Evolutionary conservation across 176 grass and related monocot species (phyloP).

Genomic region (Oryza officinalis): DNA sequence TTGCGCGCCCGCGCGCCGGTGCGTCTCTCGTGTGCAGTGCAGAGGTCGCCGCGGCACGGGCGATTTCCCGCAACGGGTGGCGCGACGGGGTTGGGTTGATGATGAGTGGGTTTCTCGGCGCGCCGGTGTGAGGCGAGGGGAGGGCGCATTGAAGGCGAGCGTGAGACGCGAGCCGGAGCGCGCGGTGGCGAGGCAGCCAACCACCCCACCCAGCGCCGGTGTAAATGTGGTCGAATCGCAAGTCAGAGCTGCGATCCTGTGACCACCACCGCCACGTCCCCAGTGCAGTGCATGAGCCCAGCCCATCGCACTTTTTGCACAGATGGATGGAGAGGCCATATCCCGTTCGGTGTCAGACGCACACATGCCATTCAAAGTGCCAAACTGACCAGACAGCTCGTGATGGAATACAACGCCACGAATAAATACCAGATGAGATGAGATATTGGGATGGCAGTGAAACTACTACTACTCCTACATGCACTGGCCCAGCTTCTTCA

Average conservation of each 20-base stretch:
- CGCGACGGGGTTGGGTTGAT: neutral
- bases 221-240: constrained; percentile 27
- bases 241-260: neutral
- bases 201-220: constrained; percentile 24
- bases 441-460: neutral
- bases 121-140: neutral
- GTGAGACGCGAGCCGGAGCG: neutral
- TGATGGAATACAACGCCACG: neutral
- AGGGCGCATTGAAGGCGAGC: neutral
- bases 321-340: neutral
- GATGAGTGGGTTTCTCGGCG: neutral
- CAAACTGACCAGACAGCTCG: constrained; percentile 1
- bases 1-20: too few species aligned
- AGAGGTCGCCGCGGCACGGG: neutral
- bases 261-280: neutral
- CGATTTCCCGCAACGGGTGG: neutral
- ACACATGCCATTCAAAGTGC: constrained; percentile 1
- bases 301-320: neutral
- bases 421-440: neutral
- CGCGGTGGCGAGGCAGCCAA: constrained; percentile 14
- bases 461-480: neutral
- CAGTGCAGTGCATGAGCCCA: neutral
- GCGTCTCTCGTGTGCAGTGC: neutral
- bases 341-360: neutral
- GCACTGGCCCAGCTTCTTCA: neutral